A percentile compares a stretch with the other conserved stretches of the same genome.
These are phyloP conservation scores for Stellera chamaejasme DNA, from an alignment of 345 rosid genomes.

Conservation along the genomic window DNA sequence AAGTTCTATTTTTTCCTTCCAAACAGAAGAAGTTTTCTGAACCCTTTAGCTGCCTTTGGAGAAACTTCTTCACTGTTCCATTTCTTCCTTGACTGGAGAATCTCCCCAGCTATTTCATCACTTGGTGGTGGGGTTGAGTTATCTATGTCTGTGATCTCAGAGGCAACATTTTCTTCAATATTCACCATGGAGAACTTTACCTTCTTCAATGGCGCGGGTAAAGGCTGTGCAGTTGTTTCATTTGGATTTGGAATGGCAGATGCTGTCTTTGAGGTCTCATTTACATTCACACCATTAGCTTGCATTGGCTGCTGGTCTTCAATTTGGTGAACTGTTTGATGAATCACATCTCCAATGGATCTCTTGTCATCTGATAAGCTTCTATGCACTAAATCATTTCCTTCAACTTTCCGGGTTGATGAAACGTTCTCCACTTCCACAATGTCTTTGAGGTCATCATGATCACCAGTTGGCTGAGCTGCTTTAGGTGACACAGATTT, in stretches of 20 bases:
- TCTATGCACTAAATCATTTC: conserved; percentile 11
- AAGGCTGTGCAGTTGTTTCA: conserved; percentile 18
- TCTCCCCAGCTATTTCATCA: conserved; percentile 34
- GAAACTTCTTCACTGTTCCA: conserved; percentile 68
- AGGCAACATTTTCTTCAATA: conserved; percentile 22
- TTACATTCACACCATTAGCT: conserved; percentile 13
- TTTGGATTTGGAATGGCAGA: conserved; percentile 26
- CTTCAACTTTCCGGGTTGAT: conserved; percentile 27
- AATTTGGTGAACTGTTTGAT: conserved; percentile 1
- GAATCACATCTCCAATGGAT: conserved; percentile 11
- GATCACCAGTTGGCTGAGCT: conserved; percentile 18
- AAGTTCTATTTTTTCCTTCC: conserved; percentile 43
- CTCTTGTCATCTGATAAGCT: conserved; percentile 17
- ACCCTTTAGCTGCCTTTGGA: conserved; percentile 74
- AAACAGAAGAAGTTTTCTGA: conserved; percentile 83
- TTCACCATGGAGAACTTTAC: conserved; percentile 26
- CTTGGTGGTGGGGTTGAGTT: conserved; percentile 56
- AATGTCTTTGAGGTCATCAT: conserved; percentile 55
- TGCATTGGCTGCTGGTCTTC: conserved; percentile 16
- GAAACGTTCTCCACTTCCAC: conserved; percentile 40
- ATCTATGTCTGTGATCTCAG: conserved; percentile 46
- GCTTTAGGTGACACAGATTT: conserved; percentile 19
- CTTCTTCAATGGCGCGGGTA: conserved; percentile 28
- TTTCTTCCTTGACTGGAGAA: conserved; percentile 60
- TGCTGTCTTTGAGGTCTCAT: conserved; percentile 20